phyloP scores from a whole-genome alignment of 371 early-diverging fungal species.

The Rhizopus arrhizus region DNA sequence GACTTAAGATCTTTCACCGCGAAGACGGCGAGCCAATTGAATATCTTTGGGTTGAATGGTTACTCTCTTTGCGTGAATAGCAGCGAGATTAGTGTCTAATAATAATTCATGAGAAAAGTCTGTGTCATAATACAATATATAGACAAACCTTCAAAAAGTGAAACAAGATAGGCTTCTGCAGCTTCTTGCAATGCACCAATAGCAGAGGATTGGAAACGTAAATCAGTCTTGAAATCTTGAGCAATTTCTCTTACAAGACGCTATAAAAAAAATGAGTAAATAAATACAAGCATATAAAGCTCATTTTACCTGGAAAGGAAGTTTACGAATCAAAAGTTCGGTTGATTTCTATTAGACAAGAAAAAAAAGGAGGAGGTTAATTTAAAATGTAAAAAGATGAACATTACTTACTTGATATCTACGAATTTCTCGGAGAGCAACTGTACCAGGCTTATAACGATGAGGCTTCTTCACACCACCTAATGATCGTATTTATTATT shows the following conservation, averaged over 20 bases:
- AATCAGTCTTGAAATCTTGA: conserved; percentile 93
- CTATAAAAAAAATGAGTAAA: background rate
- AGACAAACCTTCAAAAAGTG: conserved; percentile 84
- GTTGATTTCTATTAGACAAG: conserved; percentile 71
- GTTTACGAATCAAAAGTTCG: conserved; percentile 94
- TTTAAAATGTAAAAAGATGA: background rate
- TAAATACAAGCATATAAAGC: background rate
- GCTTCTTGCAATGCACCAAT: conserved; percentile 98
- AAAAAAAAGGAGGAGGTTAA: background rate
- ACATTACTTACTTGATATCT: conserved; percentile 73
- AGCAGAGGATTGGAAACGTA: conserved; percentile 96
- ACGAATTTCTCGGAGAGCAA: conserved; percentile 94
- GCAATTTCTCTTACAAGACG: conserved; percentile 93
- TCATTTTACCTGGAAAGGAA: conserved; percentile 87
- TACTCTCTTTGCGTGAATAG: conserved; percentile 99
- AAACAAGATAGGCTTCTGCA: conserved; percentile 94
- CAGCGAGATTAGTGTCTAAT: conserved; percentile 93
- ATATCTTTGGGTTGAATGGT: conserved; percentile 99
- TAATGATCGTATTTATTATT: conserved; percentile 2
- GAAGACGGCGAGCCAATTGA: conserved; percentile 92
- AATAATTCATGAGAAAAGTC: background rate
- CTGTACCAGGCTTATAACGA: conserved; percentile 83
- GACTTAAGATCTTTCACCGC: conserved; percentile 82
- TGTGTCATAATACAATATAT: background rate
- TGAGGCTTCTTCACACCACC: conserved; percentile 74